These are phyloP conservation scores for Halophytophthora batemanensis DNA, from an alignment of 352 stramenopile genomes.

Conservation along the genomic window DNA sequence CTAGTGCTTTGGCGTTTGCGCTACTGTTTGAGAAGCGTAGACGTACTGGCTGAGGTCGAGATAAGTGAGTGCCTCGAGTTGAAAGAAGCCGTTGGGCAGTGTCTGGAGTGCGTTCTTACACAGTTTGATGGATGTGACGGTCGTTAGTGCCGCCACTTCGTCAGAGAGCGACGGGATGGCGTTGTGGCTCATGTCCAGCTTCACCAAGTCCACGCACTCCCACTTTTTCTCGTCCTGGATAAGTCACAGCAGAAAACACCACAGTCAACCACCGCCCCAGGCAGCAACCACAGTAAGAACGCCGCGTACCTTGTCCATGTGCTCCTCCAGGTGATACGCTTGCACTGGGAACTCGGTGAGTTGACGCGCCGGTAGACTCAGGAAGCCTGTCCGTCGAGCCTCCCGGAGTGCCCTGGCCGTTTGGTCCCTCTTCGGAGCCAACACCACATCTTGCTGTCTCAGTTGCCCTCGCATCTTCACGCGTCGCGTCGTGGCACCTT, in stretches of 20 bases:
- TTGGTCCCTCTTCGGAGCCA: conserved; percentile 57
- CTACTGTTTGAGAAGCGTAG: not conserved
- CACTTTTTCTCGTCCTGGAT: conserved; percentile 79
- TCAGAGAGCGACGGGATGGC: conserved; percentile 49
- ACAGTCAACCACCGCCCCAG: not conserved
- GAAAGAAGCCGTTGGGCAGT: conserved; percentile 65
- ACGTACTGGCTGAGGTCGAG: conserved; percentile 77
- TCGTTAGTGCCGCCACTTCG: conserved; percentile 48
- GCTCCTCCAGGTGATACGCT: conserved; percentile 74
- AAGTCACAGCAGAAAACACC: not conserved
- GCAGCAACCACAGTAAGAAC: not conserved
- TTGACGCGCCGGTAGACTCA: conserved; percentile 55
- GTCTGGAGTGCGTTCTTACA: conserved; percentile 59
- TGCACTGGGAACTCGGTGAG: conserved; percentile 61
- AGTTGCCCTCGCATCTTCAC: conserved; percentile 19
- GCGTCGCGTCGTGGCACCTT: conserved; percentile 2
- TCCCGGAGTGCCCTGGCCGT: conserved; percentile 54
- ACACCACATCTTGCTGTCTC: conserved; percentile 46
- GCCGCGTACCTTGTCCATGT: conserved; percentile 58
- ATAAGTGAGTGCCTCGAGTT: conserved; percentile 52
- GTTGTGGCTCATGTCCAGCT: conserved; percentile 83
- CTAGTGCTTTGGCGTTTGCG: too few species aligned
- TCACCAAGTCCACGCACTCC: conserved; percentile 80
- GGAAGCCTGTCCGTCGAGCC: conserved; percentile 52
- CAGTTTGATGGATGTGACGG: conserved; percentile 64